Conservation (phyloP, 192 early-diverging fungal species). For the Dissophora globulifera region DNA sequence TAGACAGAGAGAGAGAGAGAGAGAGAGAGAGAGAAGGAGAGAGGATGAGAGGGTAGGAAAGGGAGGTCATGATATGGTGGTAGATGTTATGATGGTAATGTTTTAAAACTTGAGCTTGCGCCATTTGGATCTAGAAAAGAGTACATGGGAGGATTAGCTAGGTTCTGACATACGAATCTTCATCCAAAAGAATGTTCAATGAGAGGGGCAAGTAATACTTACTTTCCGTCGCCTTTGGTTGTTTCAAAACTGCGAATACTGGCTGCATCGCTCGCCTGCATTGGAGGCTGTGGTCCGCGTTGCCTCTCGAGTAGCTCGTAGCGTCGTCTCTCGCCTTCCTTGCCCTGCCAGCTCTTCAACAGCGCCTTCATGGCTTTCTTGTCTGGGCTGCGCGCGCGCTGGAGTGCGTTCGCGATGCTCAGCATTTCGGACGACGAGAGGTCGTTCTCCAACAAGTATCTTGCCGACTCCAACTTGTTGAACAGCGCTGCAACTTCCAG, state of each 20-base stretch:
- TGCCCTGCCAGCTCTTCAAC: constrained; percentile 39
- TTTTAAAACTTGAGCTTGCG: too few species aligned
- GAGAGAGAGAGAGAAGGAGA: too few species aligned
- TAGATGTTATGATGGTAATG: too few species aligned
- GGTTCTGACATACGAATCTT: too few species aligned
- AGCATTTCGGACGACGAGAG: constrained; percentile 14
- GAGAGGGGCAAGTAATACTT: background rate
- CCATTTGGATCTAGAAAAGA: too few species aligned
- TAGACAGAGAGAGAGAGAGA: too few species aligned
- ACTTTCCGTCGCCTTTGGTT: constrained; percentile 18
- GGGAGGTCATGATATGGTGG: too few species aligned
- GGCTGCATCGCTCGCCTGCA: constrained; percentile 7
- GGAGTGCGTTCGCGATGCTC: constrained; percentile 21
- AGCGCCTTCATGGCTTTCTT: constrained; percentile 39
- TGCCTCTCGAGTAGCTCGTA: constrained; percentile 10
- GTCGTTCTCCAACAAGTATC: constrained; percentile 42
- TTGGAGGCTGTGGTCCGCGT: background rate
- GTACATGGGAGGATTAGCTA: too few species aligned
- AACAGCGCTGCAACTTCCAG: constrained; percentile 43
- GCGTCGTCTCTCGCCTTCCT: constrained; percentile 34
- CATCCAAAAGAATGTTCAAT: too few species aligned
- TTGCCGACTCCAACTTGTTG: constrained; percentile 32
- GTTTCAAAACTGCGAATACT: constrained; percentile 32
- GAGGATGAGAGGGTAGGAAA: too few species aligned
- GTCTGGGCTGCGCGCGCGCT: constrained; percentile 29